Percentiles rank a stretch among this genome's conserved stretches.
These are phyloP conservation scores for Theileria parva DNA, from an alignment of 169 alveolate genomes.

Conservation along the genomic window DNA sequence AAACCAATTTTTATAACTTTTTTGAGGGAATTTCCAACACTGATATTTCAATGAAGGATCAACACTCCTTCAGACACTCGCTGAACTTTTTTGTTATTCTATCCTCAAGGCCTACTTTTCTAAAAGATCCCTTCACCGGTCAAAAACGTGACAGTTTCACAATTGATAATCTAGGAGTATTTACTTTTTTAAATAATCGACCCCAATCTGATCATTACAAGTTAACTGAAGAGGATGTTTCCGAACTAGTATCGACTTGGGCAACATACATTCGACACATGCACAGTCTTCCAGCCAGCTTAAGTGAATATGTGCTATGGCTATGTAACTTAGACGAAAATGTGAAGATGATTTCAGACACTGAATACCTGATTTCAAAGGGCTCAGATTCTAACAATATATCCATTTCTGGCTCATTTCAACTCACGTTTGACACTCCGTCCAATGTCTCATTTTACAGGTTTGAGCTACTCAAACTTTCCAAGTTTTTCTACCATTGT, in stretches of 20 bases:
- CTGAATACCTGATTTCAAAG: constrained; percentile 15
- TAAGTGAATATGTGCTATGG: constrained; percentile 16
- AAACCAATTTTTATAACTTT: constrained; percentile 12
- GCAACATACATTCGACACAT: constrained; percentile 40
- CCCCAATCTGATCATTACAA: neutral
- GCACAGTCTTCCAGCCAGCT: constrained; percentile 36
- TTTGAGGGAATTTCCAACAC: constrained; percentile 33
- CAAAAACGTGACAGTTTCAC: constrained; percentile 20
- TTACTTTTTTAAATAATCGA: constrained; percentile 19
- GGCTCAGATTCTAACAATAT: neutral
- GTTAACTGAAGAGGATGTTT: constrained; percentile 23
- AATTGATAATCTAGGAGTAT: constrained; percentile 35
- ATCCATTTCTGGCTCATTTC: constrained; percentile 6
- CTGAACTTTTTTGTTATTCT: constrained; percentile 28
- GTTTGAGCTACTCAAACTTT: constrained; percentile 30
- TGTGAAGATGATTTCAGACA: constrained; percentile 18
- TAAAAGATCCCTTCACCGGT: constrained; percentile 29
- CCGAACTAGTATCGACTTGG: constrained; percentile 35
- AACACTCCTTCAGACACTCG: constrained; percentile 23
- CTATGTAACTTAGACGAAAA: constrained; percentile 2
- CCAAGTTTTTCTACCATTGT: neutral
- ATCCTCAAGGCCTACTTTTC: constrained; percentile 9
- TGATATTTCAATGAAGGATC: constrained; percentile 32
- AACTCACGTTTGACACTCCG: constrained; percentile 19
- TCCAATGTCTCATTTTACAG: constrained; percentile 42